Evolutionary conservation across 139 green algal genomes (phyloP), one percentile per base, ranked within the genome.

Genomic region (Diplosphaera chodatii): DNA sequence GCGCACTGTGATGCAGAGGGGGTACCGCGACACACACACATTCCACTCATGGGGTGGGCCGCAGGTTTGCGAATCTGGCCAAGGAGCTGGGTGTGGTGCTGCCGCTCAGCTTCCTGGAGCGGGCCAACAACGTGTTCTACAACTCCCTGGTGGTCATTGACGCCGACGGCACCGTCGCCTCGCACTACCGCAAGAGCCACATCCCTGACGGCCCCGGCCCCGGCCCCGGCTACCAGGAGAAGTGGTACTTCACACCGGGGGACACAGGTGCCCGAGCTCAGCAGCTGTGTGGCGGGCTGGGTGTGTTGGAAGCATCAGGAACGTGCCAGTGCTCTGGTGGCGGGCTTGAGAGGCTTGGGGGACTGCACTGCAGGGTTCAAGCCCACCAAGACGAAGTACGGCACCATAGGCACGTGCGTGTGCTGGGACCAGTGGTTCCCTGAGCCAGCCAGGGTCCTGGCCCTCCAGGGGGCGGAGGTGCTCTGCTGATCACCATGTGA

Each of bases 341-440:
- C n/a, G n/a, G n/a, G n/a, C n/a, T n/a, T n/a, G n/a, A n/a, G n/a
- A n/a, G n/a, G n/a, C n/a, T n/a, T n/a, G n/a, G n/a, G n/a, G n/a
- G n/a, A n/a, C 18, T 59, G 16, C 18, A 25, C n/a, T 59, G 48
- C 48, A 59, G 88, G 88, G 10, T 90, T 93, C 80, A 75, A 81
- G 37, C 80, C 85, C 5, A 88, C 80, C 18, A 59, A 88, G 31
- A 92, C 88, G 2, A 67, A 56, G 31, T 87, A 78, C 68, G 84
- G 75, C 30, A 34, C 37, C 28, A 73, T 93, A 1, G 86, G 87
- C 1, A 73, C 85, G 30, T 81, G 73, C 31, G 87, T 93, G 62
- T 93, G 88, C 82, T 93, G 88, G 88, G 85, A 91, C 75, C 87
- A 91, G 80, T 91, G 86, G 86, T 93, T 93, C 55, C 87, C 87